phyloP scores from a whole-genome alignment of 2,329 filamentous ascomycete genomes.

The Stagonosporopsis chrysanthemi region DNA sequence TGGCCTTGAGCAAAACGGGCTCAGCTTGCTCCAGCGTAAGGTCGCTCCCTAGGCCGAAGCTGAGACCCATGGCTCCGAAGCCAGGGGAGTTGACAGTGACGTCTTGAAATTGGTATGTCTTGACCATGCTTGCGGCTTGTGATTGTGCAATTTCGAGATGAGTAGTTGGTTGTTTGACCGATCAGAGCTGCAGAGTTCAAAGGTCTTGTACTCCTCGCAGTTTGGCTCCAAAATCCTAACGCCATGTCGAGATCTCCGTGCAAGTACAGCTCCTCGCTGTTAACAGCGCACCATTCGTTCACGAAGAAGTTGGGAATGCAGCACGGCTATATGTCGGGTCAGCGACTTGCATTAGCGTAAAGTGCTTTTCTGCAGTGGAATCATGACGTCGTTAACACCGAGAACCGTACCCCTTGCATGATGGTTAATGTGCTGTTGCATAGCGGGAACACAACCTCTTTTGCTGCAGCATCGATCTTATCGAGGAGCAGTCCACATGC shows the following conservation, averaged over 20 bases:
- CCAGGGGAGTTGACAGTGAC: conserved; percentile 57
- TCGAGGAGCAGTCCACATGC: too few species aligned
- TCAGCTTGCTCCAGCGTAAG: conserved; percentile 56
- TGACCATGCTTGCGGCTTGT: conserved; percentile 23
- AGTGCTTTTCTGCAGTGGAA: not conserved
- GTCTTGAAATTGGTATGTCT: conserved; percentile 31
- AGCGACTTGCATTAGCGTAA: conserved; percentile 6
- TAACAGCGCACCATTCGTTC: not conserved
- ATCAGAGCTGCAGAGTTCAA: not conserved
- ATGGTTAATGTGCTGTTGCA: not conserved
- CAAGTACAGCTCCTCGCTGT: not conserved
- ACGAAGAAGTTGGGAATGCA: not conserved
- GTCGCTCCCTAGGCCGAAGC: conserved; percentile 54
- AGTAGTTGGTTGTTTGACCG: not conserved
- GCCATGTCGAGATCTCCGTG: not conserved
- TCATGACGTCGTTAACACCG: conserved; percentile 4
- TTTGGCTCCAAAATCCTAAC: not conserved
- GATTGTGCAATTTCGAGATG: not conserved
- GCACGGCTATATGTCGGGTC: conserved; percentile 6
- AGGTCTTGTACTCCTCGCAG: not conserved
- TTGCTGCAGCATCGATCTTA: not conserved
- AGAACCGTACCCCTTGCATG: not conserved
- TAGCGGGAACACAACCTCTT: too few species aligned
- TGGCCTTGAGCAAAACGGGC: conserved; percentile 57
- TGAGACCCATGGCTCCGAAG: conserved; percentile 63